Evolutionary conservation across 495 filamentous ascomycete genomes (phyloP), one percentile per base, ranked within the genome.

Genomic region (Penicillium antarcticum): DNA sequence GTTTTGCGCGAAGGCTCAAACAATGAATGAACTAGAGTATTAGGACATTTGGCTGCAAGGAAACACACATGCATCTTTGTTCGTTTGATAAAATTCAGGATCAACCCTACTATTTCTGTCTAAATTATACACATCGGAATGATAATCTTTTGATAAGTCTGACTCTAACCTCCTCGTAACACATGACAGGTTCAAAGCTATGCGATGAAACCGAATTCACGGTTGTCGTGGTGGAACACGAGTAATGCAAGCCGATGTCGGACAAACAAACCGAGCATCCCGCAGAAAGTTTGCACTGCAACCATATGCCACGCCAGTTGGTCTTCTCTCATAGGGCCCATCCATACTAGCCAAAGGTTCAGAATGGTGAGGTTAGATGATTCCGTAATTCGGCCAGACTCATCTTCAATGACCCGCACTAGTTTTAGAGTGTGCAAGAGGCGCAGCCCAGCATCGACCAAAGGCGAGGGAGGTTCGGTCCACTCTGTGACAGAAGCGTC

Each of bases 291-390:
- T 76, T 98, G 94, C 70, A 96, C 76, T 21, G 58, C 72, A 37
- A 91, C 74, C 48, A 98, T 77, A 61, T 87, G 88, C 55, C 82
- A 72, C 10, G 89, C 88, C 13, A 97, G 75, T 33, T 81, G 76
- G 67, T 96, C 88, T 64, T 98, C 94, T 45, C 85, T 80, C 83
- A 92, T 84, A 0, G 95, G 94, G 1, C 94, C 94, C 70, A 89
- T 85, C 90, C 90, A 96, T 21, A 97, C 89, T 42, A 98, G 70
- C 94, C 92, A 98, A 37, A 98, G 78, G 61, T 98, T 98, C 49
- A 98, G 66, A 14, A 97, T 79, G 0, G 94, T 98, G 45, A 98
- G 75, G 58, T 98, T 98, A n/a, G 80, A 87, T 11, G 82, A 92
- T 65, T 95, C 87, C 5, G 81, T 71, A 57, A 97, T 88, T 55